phyloP scores from a whole-genome alignment of 1,284 basidiomycete genomes.

The Cryptococcus neoformans region DNA sequence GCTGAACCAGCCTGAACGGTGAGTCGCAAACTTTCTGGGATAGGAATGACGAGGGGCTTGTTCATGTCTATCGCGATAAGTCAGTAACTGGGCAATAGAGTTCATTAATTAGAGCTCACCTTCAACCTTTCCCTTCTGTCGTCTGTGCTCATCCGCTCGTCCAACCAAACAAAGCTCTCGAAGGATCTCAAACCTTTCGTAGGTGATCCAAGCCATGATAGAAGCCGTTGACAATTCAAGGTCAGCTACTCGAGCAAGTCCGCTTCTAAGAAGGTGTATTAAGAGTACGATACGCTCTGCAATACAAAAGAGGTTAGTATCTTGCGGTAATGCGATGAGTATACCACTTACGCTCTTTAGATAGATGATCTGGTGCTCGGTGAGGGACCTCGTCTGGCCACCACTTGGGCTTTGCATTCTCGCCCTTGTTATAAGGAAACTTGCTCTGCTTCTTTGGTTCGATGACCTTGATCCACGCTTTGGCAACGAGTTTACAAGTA shows the following conservation, averaged over 20 bases:
- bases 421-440: conserved; percentile 56
- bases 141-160: conserved; percentile 44
- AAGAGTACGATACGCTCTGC: conserved; percentile 53
- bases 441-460: conserved; percentile 57
- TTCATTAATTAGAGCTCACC: conserved; percentile 7
- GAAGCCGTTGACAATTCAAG: conserved; percentile 55
- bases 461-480: conserved; percentile 56
- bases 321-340: not conserved
- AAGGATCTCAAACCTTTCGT: conserved; percentile 50
- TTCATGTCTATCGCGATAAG: not conserved
- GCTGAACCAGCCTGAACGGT: no score
- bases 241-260: conserved; percentile 46
- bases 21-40: not conserved
- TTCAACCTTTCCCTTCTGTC: conserved; percentile 10
- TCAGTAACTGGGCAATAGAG: not conserved
- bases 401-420: conserved; percentile 54
- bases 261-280: conserved; percentile 50
- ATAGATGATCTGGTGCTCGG: conserved; percentile 56
- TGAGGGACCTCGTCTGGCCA: conserved; percentile 55
- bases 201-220: conserved; percentile 51
- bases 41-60: conserved; percentile 22
- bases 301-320: conserved; percentile 2
- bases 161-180: conserved; percentile 55
- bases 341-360: conserved; percentile 46
- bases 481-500: conserved; percentile 55